Evolutionary conservation across 2,329 filamentous ascomycete genomes (phyloP).

Genomic region (Magnaporthales sp.): DNA sequence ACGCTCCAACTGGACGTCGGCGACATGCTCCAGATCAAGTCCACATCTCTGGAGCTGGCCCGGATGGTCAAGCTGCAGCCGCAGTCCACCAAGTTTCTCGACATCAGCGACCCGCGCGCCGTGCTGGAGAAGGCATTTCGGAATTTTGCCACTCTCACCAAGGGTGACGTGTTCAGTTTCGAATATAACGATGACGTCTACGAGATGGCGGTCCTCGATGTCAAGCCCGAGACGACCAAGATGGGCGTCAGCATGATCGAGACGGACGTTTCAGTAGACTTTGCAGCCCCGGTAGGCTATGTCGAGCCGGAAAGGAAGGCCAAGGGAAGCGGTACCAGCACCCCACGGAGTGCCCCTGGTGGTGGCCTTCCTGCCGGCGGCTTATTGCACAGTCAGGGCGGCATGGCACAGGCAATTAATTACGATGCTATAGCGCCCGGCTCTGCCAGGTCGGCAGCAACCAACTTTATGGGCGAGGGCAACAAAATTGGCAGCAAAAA

Average conservation of each 20-base stretch:
- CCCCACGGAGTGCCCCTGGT: conserved; percentile 56
- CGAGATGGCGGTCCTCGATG: conserved; percentile 86
- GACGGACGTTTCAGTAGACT: conserved; percentile 94
- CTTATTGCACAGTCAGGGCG: conserved; percentile 72
- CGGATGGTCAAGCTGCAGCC: conserved; percentile 94
- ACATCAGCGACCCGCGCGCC: conserved; percentile 94
- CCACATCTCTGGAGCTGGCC: conserved; percentile 83
- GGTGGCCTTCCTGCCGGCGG: conserved; percentile 63
- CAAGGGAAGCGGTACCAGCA: conserved; percentile 68
- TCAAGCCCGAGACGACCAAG: conserved; percentile 75
- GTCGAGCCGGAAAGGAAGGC: conserved; percentile 65
- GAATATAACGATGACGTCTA: conserved; percentile 92
- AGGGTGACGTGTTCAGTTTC: conserved; percentile 93
- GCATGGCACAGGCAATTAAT: conserved; percentile 97
- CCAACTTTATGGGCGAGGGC: conserved; percentile 72
- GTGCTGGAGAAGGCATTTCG: conserved; percentile 95
- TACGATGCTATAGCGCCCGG: conserved; percentile 83
- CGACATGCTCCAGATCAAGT: conserved; percentile 90
- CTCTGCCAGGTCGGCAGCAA: conserved; percentile 57
- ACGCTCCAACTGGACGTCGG: conserved; percentile 82
- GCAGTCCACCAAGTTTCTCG: conserved; percentile 86
- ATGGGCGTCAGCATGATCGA: conserved; percentile 92
- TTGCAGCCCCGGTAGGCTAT: conserved; percentile 88
- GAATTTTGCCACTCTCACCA: conserved; percentile 88
- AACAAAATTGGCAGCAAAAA: conserved; percentile 81